Evolutionary conservation across 352 stramenopile genomes (phyloP), one percentile per base, ranked within the genome.

Genomic region (Pythium diclinum): DNA sequence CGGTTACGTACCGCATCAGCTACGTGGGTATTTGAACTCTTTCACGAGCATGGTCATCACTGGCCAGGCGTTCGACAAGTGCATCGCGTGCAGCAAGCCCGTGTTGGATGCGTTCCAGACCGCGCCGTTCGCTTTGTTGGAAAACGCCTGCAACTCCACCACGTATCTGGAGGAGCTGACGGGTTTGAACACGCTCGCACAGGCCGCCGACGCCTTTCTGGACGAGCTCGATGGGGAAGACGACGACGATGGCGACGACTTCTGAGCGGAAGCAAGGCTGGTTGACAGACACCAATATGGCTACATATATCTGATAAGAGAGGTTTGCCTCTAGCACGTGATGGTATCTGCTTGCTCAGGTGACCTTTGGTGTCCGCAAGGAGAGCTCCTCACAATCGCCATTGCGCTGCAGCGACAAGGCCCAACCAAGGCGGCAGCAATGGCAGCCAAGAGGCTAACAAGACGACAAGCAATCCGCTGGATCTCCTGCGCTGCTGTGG

Each of bases 21-120:
- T 99, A 30, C 91, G 97, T 32, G 97, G 97, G 0, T 98, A 93
- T 53, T 67, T 99, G 28, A 96, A 97, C 33, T 89, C 82, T 8
- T 99, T 99, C 64, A 48, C 79, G 42, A 74, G 71, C 16, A 75
- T 95, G 63, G 63, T 87, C 36, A 79, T 95, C 55, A 95, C 87
- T 6, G 93, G 96, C 14, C 79, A 95, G 56, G 79, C 94, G 1
- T 99, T 99, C 67, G 77, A 90, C 62, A 91, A 94, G 60, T 99
- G 97, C 69, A 99, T 98, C 38, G 97, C 91, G 21, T 99, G 97
- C 73, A 97, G 92, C 38, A 56, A 77, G 8, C 69, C 77, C 7
- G 91, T 99, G 1, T 55, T 99, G 14, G 77, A 91, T 10, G 88
- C 83, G 11, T 99, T 98, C 68, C 52, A 68, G 16, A 36, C 32